phyloP scores from a whole-genome alignment of 2,329 filamentous ascomycete species.

The Gnomoniopsis sp. region DNA sequence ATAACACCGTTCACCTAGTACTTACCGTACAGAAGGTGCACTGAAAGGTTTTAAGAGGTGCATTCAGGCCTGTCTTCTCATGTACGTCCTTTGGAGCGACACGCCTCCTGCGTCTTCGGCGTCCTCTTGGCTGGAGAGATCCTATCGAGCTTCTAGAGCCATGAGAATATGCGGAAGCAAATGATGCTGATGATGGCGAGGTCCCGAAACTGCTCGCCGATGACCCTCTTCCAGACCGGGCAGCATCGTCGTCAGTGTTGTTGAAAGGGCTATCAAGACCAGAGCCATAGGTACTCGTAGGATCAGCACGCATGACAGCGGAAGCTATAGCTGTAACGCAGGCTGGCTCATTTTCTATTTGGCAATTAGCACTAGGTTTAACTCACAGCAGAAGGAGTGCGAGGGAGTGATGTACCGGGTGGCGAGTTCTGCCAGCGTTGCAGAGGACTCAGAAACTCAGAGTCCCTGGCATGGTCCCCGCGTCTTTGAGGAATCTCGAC shows the following conservation, averaged over 20 bases:
- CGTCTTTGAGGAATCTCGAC: conserved; percentile 70
- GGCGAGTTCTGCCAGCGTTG: conserved; percentile 59
- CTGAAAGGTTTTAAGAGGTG: conserved; percentile 56
- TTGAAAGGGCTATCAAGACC: conserved; percentile 55
- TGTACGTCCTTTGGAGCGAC: conserved; percentile 35
- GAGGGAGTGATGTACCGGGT: conserved; percentile 27
- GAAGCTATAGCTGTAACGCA: conserved; percentile 56
- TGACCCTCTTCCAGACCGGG: conserved; percentile 56
- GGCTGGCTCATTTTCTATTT: conserved; percentile 53
- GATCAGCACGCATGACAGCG: conserved; percentile 46
- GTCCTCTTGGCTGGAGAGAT: conserved; percentile 41
- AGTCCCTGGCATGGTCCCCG: conserved; percentile 47
- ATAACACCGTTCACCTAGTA: neutral
- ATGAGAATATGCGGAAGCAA: conserved; percentile 57
- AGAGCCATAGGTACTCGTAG: conserved; percentile 48
- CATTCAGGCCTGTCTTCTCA: conserved; percentile 33
- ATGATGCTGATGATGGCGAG: conserved; percentile 57
- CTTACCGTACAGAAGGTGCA: conserved; percentile 61
- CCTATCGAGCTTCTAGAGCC: conserved; percentile 53
- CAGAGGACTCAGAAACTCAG: conserved; percentile 53
- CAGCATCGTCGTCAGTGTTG: conserved; percentile 60
- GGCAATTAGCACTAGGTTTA: neutral
- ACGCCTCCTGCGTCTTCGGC: conserved; percentile 48
- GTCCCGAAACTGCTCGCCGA: conserved; percentile 60
- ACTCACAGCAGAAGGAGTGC: neutral